Conservation (phyloP, 2,329 filamentous ascomycete genomes). For the Aureobasidium vineae region DNA sequence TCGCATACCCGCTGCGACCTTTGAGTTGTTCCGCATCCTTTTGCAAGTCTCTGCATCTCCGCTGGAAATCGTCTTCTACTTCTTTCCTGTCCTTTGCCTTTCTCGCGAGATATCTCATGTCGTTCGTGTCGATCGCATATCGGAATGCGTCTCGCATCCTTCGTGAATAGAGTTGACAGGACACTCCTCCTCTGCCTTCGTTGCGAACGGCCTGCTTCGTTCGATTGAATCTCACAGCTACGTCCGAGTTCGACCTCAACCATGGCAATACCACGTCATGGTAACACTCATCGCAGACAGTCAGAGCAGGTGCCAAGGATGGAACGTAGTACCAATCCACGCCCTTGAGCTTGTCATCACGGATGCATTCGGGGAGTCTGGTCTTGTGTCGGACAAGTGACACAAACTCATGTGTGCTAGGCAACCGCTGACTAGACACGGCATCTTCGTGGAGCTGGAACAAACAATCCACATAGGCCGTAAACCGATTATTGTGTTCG, state of each 20-base stretch:
- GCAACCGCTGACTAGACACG: slow-evolving; percentile 39
- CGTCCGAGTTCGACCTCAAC: slow-evolving; percentile 52
- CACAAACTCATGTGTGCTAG: slow-evolving; percentile 62
- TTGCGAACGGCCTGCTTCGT: slow-evolving; percentile 56
- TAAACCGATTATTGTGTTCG: slow-evolving; percentile 57
- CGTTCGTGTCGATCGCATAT: slow-evolving; percentile 63
- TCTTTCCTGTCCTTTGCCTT: slow-evolving; percentile 57
- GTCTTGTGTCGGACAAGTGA: slow-evolving; percentile 61
- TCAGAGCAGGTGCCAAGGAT: slow-evolving; percentile 66
- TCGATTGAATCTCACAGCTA: slow-evolving; percentile 65
- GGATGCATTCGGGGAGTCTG: slow-evolving; percentile 61
- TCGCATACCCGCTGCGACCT: slow-evolving; percentile 37
- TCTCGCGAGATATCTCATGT: slow-evolving; percentile 64
- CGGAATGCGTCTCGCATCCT: slow-evolving; percentile 74
- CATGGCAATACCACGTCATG: slow-evolving; percentile 73
- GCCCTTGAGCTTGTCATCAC: slow-evolving; percentile 61
- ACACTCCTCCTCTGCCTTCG: slow-evolving; percentile 44
- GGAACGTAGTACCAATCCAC: slow-evolving; percentile 76
- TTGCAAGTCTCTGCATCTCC: slow-evolving; percentile 47
- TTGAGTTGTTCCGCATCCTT: slow-evolving; percentile 42
- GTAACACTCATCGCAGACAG: slow-evolving; percentile 85
- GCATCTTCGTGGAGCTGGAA: slow-evolving; percentile 53
- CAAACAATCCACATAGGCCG: slow-evolving; percentile 57
- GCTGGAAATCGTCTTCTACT: slow-evolving; percentile 60
- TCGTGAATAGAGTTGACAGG: slow-evolving; percentile 76